phyloP scores from a whole-genome alignment of 768 basidiomycete species.

The Mycena polygramma region DNA sequence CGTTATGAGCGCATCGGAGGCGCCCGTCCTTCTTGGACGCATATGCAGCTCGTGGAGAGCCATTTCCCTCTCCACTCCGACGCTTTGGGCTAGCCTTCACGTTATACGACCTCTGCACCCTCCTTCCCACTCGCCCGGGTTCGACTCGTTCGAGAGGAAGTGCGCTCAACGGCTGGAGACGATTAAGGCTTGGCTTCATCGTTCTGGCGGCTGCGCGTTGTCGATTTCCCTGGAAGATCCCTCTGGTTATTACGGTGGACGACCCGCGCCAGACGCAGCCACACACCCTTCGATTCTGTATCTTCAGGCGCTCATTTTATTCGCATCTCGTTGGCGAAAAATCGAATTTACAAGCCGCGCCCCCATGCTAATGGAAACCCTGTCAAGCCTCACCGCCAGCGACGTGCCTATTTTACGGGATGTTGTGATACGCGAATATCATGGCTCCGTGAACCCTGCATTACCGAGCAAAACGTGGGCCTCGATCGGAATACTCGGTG shows the following conservation, averaged over 20 bases:
- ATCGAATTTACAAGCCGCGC: background rate
- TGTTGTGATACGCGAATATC: background rate
- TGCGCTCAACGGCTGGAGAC: constrained; percentile 3
- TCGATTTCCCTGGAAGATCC: background rate
- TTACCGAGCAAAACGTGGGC: background rate
- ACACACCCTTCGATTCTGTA: background rate
- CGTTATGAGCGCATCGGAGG: constrained; percentile 23
- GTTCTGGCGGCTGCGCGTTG: background rate
- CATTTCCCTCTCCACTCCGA: constrained; percentile 23
- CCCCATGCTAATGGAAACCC: background rate
- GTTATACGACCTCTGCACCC: constrained; percentile 8
- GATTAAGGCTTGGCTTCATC: background rate
- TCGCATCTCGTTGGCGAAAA: constrained; percentile 5
- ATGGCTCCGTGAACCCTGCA: background rate
- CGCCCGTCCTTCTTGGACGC: constrained; percentile 30
- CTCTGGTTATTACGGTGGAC: no score
- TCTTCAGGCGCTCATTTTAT: background rate
- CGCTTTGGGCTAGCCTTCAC: constrained; percentile 24
- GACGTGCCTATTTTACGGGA: background rate
- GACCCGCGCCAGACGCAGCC: background rate
- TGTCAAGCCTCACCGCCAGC: background rate
- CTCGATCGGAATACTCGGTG: background rate
- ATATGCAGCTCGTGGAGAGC: constrained; percentile 29
- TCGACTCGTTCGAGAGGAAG: background rate
- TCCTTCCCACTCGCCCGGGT: background rate